A percentile compares a stretch with the other conserved stretches of the same genome.
phyloP scores from a whole-genome alignment of 306 rosid genomes.

The Alnus glutinosa region DNA sequence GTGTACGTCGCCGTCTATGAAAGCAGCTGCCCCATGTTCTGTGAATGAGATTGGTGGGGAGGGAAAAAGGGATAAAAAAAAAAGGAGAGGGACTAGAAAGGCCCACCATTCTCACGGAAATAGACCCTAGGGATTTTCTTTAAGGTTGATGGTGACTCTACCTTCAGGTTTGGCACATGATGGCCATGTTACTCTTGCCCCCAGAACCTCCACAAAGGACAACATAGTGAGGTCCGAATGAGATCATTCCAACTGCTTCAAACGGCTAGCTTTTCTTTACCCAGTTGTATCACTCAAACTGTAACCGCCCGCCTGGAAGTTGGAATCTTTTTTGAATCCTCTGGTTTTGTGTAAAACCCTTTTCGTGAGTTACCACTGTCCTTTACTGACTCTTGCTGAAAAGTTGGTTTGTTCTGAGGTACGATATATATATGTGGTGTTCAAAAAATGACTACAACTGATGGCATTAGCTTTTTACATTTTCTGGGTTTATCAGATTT shows the following conservation, averaged over 20 bases:
- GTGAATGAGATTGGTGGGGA: conserved; percentile 61
- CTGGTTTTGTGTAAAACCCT: background rate
- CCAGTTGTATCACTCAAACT: background rate
- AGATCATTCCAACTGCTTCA: conserved; percentile 51
- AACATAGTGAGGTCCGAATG: conserved; percentile 36
- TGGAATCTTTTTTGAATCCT: conserved; percentile 23
- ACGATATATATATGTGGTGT: conserved; percentile 1
- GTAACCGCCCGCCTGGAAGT: conserved; percentile 27
- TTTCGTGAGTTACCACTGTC: conserved; percentile 16
- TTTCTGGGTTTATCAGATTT: background rate
- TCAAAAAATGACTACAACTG: background rate
- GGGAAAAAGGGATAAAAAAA: conserved; percentile 33
- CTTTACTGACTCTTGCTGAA: conserved; percentile 8
- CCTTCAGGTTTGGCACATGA: conserved; percentile 74
- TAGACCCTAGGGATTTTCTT: conserved; percentile 41
- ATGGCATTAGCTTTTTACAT: background rate
- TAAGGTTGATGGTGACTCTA: conserved; percentile 60
- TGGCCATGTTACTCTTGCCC: conserved; percentile 97
- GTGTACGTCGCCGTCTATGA: conserved; percentile 32
- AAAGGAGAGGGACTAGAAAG: conserved; percentile 37
- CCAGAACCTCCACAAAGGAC: conserved; percentile 41
- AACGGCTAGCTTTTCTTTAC: conserved; percentile 22
- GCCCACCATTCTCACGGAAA: conserved; percentile 56
- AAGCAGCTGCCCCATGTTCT: conserved; percentile 54
- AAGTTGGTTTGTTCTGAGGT: conserved; percentile 9